phyloP scores from a whole-genome alignment of 1,284 basidiomycete species.

The Pseudozyma thailandica region DNA sequence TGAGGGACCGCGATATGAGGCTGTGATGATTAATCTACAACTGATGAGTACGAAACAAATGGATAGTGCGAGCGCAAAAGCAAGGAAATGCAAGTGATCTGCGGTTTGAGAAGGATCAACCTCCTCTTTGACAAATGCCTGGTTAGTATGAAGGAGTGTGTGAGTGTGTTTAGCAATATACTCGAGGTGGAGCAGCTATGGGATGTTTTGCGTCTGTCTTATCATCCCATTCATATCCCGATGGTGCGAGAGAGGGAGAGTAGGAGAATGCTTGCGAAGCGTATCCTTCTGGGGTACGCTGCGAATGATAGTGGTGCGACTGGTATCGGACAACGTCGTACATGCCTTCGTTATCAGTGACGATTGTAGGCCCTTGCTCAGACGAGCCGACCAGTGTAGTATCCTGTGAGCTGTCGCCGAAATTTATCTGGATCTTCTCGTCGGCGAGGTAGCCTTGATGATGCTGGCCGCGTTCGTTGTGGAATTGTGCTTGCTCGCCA shows the following conservation, averaged over 20 bases:
- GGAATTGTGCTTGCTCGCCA: slow-evolving; percentile 4
- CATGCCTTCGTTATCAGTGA: neutral
- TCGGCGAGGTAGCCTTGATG: neutral
- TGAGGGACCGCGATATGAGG: neutral
- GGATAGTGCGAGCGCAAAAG: neutral
- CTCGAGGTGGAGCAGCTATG: slow-evolving; percentile 10
- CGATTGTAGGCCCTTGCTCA: slow-evolving; percentile 1
- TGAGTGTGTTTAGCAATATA: slow-evolving; percentile 7
- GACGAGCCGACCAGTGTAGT: slow-evolving; percentile 18
- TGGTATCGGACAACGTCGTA: slow-evolving; percentile 9
- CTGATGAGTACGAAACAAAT: neutral
- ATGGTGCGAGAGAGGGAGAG: neutral
- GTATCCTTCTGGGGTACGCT: slow-evolving; percentile 20
- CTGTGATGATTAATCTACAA: slow-evolving; percentile 1
- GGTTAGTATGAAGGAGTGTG: neutral
- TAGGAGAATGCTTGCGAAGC: slow-evolving; percentile 15
- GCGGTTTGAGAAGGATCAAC: slow-evolving; percentile 9
- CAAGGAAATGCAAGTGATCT: too few species aligned
- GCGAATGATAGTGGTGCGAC: slow-evolving; percentile 6
- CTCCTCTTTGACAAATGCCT: neutral
- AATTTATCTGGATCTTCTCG: neutral
- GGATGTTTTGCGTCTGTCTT: neutral
- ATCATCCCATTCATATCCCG: slow-evolving; percentile 11
- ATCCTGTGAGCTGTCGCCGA: slow-evolving; percentile 10
- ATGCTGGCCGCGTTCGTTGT: neutral